These are phyloP conservation scores for Dactylis glomerata DNA, from an alignment of 176 grass and related monocot genomes.

Conservation along the genomic window DNA sequence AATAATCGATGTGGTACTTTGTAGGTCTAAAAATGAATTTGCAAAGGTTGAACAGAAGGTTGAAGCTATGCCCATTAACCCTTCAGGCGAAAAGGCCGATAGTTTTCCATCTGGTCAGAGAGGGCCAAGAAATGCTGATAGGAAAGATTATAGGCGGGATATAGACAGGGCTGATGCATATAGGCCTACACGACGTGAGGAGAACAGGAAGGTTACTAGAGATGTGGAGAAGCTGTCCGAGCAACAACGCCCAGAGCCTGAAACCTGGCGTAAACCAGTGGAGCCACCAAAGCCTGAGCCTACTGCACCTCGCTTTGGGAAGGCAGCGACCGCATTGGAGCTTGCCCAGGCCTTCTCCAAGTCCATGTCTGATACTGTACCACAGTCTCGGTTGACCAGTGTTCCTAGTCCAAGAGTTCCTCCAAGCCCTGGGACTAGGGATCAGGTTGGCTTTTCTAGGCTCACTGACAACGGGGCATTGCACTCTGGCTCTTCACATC, in stretches of 20 bases:
- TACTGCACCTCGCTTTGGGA: conserved; percentile 53
- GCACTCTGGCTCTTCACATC: conserved; percentile 46
- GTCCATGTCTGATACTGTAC: conserved; percentile 49
- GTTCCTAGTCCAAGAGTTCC: conserved; percentile 43
- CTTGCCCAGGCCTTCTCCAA: conserved; percentile 95
- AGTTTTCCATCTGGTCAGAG: conserved; percentile 50
- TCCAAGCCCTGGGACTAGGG: conserved; percentile 37
- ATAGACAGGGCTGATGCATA: conserved; percentile 48
- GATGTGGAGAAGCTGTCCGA: conserved; percentile 59
- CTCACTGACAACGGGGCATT: conserved; percentile 44
- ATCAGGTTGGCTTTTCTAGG: conserved; percentile 59
- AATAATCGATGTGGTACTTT: not conserved
- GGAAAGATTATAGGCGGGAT: conserved; percentile 50
- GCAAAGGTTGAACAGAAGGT: conserved; percentile 60
- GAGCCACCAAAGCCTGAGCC: conserved; percentile 57
- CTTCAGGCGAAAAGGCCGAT: conserved; percentile 48
- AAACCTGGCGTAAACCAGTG: conserved; percentile 90
- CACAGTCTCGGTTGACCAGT: conserved; percentile 39
- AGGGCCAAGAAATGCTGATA: conserved; percentile 58
- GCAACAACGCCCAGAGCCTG: conserved; percentile 58
- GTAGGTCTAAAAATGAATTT: conserved; percentile 71
- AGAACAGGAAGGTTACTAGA: conserved; percentile 45
- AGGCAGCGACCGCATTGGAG: conserved; percentile 73
- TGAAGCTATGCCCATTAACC: conserved; percentile 42
- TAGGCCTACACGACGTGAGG: conserved; percentile 49